Base-by-base conservation (phyloP, 148 eudicot species). In the Nepenthes gracilis region DNA sequence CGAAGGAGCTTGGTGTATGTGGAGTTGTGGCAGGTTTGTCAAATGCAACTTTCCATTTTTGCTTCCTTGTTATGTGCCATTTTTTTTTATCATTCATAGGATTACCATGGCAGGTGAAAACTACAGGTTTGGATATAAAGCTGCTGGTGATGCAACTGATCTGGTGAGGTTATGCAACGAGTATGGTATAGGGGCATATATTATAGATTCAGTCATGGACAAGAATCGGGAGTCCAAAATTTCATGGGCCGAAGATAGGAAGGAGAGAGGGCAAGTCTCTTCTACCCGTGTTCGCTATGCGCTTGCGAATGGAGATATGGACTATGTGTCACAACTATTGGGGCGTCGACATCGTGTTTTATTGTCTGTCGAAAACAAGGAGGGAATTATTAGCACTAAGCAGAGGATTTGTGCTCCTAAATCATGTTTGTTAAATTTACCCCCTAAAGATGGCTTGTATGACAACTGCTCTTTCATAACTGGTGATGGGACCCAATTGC, bases 281-380 rank as follows among this genome's bases (percentile, higher is more conserved):
- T 93, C 96, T 60, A 93, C 99, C 43, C 87, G 99, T 45, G 99
- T 93, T 53, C 88, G 99, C 54, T 68, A 79, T 60, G 96, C 99
- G 52, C 88, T 88, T 55, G 74, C 82, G 52, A 70, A 67, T 62
- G 96, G 99, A 55, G 88, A 93, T 47, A 80, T 93, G 78, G 71
- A 73, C 58, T 84, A 93, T 60, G 99, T 93, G 10, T 78, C 95
- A 1, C 84, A 88, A 70, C 88, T 93, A 36, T 70, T 93, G 67
- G 99, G 99, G n/a, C 99, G 99, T 54, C 62, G 68, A 9, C 99
- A 93, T 74, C 96, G 96, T 59, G 83, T 93, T 12, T 64, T 93
- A 36, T 57, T 93, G 62, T 76, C 65, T 57, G 57, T 73, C 9
- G 72, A 78, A 52, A 76, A 70, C 57, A 68, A 61, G 49, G 72